Evolutionary conservation across 1,139 yeast genomes (phyloP).

Genomic region (Diutina sp.): DNA sequence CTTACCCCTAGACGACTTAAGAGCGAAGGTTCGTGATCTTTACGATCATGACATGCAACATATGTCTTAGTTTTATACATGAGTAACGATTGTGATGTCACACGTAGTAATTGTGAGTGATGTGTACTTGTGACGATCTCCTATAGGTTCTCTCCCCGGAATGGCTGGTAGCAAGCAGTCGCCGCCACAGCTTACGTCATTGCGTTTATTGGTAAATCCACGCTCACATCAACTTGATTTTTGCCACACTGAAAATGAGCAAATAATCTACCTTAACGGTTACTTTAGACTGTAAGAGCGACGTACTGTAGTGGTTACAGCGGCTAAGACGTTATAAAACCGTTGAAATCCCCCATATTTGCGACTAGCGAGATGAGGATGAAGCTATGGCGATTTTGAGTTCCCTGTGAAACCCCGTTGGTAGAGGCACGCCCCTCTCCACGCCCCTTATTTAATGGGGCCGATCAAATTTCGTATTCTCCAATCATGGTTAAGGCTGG

Average conservation of each 20-base stretch:
- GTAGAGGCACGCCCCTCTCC: not conserved
- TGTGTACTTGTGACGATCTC: not conserved
- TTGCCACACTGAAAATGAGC: not conserved
- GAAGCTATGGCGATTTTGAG: not conserved
- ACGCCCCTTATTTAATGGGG: not conserved
- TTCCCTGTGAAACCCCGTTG: not conserved
- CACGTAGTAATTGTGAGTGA: not conserved
- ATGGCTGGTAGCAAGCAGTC: not conserved
- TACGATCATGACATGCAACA: not conserved
- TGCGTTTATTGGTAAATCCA: not conserved
- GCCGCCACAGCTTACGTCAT: not conserved
- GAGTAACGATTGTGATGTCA: not conserved
- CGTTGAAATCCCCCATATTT: not conserved
- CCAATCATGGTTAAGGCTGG: slow-evolving; percentile 1
- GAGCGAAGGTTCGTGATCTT: not conserved
- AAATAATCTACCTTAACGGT: not conserved
- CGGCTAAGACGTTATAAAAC: not conserved
- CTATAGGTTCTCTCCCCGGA: not conserved
- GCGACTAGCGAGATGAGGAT: not conserved
- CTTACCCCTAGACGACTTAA: not conserved
- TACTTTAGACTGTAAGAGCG: not conserved
- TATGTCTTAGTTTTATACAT: not conserved
- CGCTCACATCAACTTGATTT: not conserved
- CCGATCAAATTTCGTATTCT: not conserved
- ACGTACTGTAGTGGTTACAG: not conserved